These are phyloP conservation scores for Dryas integrifolia DNA, from an alignment of 331 rosid genomes.

Conservation along the genomic window DNA sequence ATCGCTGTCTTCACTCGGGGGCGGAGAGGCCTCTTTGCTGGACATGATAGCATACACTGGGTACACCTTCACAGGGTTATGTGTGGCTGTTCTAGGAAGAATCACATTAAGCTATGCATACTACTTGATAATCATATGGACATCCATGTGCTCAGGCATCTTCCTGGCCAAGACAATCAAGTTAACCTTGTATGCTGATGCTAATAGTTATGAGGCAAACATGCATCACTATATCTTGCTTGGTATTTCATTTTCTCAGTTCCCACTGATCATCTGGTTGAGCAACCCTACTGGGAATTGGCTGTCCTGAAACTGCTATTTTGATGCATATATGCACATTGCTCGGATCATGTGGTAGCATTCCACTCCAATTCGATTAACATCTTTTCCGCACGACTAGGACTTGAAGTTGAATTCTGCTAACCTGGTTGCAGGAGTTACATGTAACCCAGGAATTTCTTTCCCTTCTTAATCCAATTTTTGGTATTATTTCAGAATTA, in stretches of 20 bases:
- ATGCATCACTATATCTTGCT: constrained; percentile 31
- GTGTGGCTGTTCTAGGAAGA: constrained; percentile 26
- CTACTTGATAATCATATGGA: constrained; percentile 19
- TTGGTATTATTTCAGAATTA: neutral
- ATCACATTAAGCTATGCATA: constrained; percentile 17
- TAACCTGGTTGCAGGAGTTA: neutral
- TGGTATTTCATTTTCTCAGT: constrained; percentile 24
- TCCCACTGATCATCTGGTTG: constrained; percentile 28
- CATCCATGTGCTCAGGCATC: constrained; percentile 29
- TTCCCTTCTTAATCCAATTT: neutral
- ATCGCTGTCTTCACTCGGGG: constrained; percentile 18
- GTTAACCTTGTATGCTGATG: constrained; percentile 42
- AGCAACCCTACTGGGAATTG: constrained; percentile 15
- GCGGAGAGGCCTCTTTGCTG: constrained; percentile 21
- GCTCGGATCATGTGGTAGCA: neutral
- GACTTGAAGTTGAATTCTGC: neutral
- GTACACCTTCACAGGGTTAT: constrained; percentile 22
- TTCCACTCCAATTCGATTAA: neutral
- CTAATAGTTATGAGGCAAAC: constrained; percentile 32
- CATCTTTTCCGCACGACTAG: neutral
- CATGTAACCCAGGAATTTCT: neutral
- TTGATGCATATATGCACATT: neutral
- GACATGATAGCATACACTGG: constrained; percentile 33
- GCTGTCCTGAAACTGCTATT: constrained; percentile 2
- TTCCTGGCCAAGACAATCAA: constrained; percentile 30